Percentiles rank a stretch among this genome's conserved stretches.
These are phyloP conservation scores for Camellia japonica DNA, from an alignment of 148 eudicot genomes.

Conservation along the genomic window DNA sequence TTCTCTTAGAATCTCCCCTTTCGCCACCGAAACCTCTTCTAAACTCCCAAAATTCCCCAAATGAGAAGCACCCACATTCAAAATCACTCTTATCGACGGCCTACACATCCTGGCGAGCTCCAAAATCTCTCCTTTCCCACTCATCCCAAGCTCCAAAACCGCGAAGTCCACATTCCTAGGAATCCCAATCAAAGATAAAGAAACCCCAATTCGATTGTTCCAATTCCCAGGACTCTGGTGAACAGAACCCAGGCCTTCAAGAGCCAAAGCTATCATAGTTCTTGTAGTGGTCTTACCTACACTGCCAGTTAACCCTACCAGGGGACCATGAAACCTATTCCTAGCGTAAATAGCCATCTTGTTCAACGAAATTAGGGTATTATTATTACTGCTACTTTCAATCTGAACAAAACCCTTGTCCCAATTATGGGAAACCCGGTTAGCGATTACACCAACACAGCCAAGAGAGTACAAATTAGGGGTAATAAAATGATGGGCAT, in stretches of 20 bases:
- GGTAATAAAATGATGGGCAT: slow-evolving; percentile 18
- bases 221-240: slow-evolving; percentile 16
- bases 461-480: slow-evolving; percentile 11
- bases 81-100: slow-evolving; percentile 10
- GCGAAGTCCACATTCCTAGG: slow-evolving; percentile 2
- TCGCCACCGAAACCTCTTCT: slow-evolving; percentile 11
- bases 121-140: slow-evolving; percentile 18
- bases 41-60: slow-evolving; percentile 17
- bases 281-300: slow-evolving; percentile 21
- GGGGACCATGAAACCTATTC: slow-evolving; percentile 11
- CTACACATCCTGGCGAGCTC: slow-evolving; percentile 15
- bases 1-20: slow-evolving; percentile 15
- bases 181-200: slow-evolving; percentile 18
- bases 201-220: slow-evolving; percentile 16
- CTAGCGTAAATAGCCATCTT: slow-evolving; percentile 11
- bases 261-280: slow-evolving; percentile 15
- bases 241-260: slow-evolving; percentile 3
- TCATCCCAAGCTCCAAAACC: slow-evolving; percentile 21
- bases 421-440: slow-evolving; percentile 11
- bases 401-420: slow-evolving; percentile 18
- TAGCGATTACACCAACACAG: slow-evolving; percentile 13
- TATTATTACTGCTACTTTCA: neutral
- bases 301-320: slow-evolving; percentile 17
- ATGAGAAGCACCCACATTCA: slow-evolving; percentile 22
- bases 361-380: neutral